Evolutionary conservation across 2,329 filamentous ascomycete genomes (phyloP).

Genomic region (Proliferodiscus dingleyae): DNA sequence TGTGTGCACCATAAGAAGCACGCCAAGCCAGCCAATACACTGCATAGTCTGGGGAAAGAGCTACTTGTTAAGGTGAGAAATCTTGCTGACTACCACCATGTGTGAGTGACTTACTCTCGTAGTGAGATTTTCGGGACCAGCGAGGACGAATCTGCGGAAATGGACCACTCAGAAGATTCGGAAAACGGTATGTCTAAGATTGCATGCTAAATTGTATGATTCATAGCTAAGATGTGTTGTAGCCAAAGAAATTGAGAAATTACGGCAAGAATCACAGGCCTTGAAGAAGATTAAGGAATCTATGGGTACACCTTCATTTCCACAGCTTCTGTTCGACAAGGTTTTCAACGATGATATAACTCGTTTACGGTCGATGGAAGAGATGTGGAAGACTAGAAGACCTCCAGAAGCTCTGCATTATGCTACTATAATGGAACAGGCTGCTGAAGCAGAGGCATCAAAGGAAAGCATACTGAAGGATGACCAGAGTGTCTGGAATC

Average conservation of each 20-base stretch:
- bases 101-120: no score
- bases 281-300: conserved; percentile 77
- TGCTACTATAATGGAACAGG: conserved; percentile 51
- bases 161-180: conserved; percentile 74
- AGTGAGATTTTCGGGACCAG: conserved; percentile 86
- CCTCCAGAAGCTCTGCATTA: conserved; percentile 71
- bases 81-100: conserved; percentile 26
- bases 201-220: conserved; percentile 7
- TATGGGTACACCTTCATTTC: conserved; percentile 73
- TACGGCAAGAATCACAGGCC: conserved; percentile 77
- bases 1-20: conserved; percentile 95
- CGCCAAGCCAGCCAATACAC: conserved; percentile 92
- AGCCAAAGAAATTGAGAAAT: conserved; percentile 78
- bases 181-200: conserved; percentile 63
- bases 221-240: conserved; percentile 11
- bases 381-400: conserved; percentile 88
- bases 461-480: conserved; percentile 54
- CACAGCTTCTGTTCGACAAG: conserved; percentile 81
- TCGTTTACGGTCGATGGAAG: conserved; percentile 78
- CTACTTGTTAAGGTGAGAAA: conserved; percentile 72
- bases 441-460: conserved; percentile 40
- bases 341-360: conserved; percentile 84
- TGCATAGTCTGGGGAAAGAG: conserved; percentile 99
- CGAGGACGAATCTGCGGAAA: conserved; percentile 74
- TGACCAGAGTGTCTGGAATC: conserved; percentile 75